Conservation (phyloP, 768 basidiomycete species). For the Tulasnella sp. region DNA sequence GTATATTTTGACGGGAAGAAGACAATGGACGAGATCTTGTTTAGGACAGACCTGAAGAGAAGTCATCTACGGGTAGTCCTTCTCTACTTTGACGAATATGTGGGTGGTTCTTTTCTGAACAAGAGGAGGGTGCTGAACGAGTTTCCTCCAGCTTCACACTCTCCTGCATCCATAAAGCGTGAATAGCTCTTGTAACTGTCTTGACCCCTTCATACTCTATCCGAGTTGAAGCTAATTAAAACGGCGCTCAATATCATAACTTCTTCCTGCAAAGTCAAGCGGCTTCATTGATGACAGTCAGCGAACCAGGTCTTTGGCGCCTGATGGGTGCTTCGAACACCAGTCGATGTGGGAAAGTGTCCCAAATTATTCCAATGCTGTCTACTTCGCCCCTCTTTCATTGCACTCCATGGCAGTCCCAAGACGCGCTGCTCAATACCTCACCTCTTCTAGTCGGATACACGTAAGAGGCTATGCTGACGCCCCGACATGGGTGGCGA, state of each 20-base stretch:
- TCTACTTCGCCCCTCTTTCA: neutral
- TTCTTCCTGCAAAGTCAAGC: too few relatives aligned
- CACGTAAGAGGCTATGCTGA: neutral
- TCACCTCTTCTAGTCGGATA: neutral
- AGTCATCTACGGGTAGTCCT: slow-evolving; percentile 78
- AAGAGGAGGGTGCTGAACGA: neutral
- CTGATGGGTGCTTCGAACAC: neutral
- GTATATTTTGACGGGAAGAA: slow-evolving; percentile 90
- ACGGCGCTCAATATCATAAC: too few relatives aligned
- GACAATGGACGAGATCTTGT: slow-evolving; percentile 91
- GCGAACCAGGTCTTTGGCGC: neutral
- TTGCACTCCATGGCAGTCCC: neutral
- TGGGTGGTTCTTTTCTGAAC: slow-evolving; percentile 35
- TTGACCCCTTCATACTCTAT: neutral
- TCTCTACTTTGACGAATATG: slow-evolving; percentile 81
- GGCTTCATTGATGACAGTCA: too few relatives aligned
- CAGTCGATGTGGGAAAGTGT: neutral
- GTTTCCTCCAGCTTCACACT: neutral
- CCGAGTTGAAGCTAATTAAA: neutral
- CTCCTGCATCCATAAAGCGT: neutral
- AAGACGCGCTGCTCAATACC: neutral
- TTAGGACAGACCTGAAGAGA: slow-evolving; percentile 72
- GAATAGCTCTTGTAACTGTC: neutral
- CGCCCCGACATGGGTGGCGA: neutral
- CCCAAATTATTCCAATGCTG: neutral